These are phyloP conservation scores for Fomes fomentarius DNA, from an alignment of 1,284 basidiomycete genomes.

Conservation along the genomic window DNA sequence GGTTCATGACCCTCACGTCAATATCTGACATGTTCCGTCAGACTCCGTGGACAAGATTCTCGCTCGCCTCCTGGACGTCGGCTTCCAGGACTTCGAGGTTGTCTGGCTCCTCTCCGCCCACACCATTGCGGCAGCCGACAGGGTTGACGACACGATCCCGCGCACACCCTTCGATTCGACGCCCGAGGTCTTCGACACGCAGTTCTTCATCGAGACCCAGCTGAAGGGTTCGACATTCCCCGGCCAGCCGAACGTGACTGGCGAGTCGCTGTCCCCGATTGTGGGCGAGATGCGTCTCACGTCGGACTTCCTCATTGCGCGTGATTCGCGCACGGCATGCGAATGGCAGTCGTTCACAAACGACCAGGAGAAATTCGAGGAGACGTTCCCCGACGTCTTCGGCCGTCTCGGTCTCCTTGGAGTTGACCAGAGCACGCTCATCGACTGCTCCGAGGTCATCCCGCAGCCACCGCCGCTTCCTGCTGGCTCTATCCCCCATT, in stretches of 20 bases:
- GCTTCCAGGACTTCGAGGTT: conserved; percentile 5
- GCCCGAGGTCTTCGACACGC: conserved; percentile 1
- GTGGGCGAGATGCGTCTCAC: conserved; percentile 23
- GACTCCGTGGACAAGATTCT: conserved; percentile 24
- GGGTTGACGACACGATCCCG: background rate
- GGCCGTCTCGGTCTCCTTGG: conserved; percentile 1
- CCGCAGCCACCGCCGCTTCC: conserved; percentile 17
- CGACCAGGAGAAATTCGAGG: background rate
- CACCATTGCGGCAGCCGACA: conserved; percentile 2
- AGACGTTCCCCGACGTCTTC: conserved; percentile 6
- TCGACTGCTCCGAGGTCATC: conserved; percentile 11
- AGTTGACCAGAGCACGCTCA: background rate
- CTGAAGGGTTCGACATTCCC: background rate
- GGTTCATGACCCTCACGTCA: too few relatives aligned
- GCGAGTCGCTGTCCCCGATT: background rate
- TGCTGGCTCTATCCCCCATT: background rate
- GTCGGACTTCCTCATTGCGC: conserved; percentile 38
- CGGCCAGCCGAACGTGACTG: background rate
- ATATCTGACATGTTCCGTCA: too few relatives aligned
- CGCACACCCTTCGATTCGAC: conserved; percentile 1
- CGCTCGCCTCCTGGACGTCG: conserved; percentile 8
- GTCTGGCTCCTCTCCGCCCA: conserved; percentile 6
- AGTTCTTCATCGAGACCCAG: conserved; percentile 7
- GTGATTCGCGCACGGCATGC: conserved; percentile 7
- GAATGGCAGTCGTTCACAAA: too few relatives aligned